Evolutionary conservation across 2,329 filamentous ascomycete species (phyloP), one percentile per base, ranked within the genome.

Genomic region (Fonsecaea erecta): DNA sequence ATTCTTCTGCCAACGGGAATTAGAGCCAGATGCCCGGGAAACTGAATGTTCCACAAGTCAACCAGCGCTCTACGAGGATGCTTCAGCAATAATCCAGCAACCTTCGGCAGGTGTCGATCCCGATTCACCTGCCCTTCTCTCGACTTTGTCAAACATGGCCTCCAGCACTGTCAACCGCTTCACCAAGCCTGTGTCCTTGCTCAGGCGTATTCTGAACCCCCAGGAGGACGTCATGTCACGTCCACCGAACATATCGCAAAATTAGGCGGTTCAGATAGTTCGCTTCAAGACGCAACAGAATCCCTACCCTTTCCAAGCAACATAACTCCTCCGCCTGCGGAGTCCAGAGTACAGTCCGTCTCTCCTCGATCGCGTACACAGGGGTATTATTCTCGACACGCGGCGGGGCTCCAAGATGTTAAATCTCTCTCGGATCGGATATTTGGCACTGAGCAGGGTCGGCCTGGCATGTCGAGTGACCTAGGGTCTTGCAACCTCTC

Each of bases 21-120:
- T 61, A 12, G 14, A 61, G 61, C 67, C 68, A 62, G 40, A 69
- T 70, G 68, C 52, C 35, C 55, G 60, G 35, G 30, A 51, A 48
- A 63, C 67, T 71, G 69, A 70, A 71, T 71, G 69, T 70, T 60
- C 53, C 51, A 37, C 62, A 65, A 61, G 37, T 97, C 71, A 96
- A 92, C 80, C 93, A 91, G 75, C 97, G 93, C 81, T 93, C 92
- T 30, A 89, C 93, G 70, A 94, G 97, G 71, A 84, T 97, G 84
- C 2, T 84, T 97, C 3, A 88, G 90, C 74, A 89, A 90, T 75
- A 97, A 48, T 30, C 28, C 35, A 37, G 26, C 53, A 56, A 52
- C 21, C 40, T 61, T 16, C 43, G 24, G 30, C 60, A 21, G 26
- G 34, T 43, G 60, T 32, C 43, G 43, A 55, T 18, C 16, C 30